Evolutionary conservation across 1,284 basidiomycete genomes (phyloP).

Genomic region (Leccinum angustisporum): DNA sequence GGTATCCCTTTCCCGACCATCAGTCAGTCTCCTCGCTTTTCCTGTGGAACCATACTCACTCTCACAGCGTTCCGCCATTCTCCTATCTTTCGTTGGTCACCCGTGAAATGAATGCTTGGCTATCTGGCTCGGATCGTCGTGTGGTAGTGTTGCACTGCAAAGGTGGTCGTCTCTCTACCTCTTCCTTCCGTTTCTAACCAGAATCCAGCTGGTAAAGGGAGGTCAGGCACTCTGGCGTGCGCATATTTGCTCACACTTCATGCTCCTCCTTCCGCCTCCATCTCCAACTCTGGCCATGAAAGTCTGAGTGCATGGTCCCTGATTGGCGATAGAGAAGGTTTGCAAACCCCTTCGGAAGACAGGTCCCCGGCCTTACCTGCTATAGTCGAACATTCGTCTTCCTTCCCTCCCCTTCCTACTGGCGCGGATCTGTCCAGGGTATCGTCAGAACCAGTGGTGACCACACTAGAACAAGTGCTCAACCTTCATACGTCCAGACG

Average conservation of each 20-base stretch:
- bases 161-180: slow-evolving; percentile 43
- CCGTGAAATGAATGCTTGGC: slow-evolving; percentile 78
- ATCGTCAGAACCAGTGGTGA: slow-evolving; percentile 23
- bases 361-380: slow-evolving; percentile 2
- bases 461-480: slow-evolving; percentile 58
- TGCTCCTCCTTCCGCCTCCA: slow-evolving; percentile 5
- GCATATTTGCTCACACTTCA: slow-evolving; percentile 66
- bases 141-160: slow-evolving; percentile 90
- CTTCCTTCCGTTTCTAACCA: slow-evolving; percentile 10
- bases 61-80: slow-evolving; percentile 74
- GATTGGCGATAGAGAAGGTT: slow-evolving; percentile 21
- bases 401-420: slow-evolving; percentile 1
- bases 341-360: slow-evolving; percentile 18
- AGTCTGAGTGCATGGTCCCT: slow-evolving; percentile 21
- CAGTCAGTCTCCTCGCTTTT: slow-evolving; percentile 51
- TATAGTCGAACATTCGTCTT: neutral
- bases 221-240: slow-evolving; percentile 81
- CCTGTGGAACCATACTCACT: slow-evolving; percentile 1
- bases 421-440: slow-evolving; percentile 12
- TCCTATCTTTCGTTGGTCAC: slow-evolving; percentile 75
- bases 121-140: slow-evolving; percentile 64
- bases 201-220: slow-evolving; percentile 69
- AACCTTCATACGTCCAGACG: slow-evolving; percentile 67
- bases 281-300: slow-evolving; percentile 5
- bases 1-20: slow-evolving; percentile 88